Evolutionary conservation across 129 eudicot species (phyloP), one percentile per base, ranked within the genome.

Genomic region (Ambrosia artemisiifolia): DNA sequence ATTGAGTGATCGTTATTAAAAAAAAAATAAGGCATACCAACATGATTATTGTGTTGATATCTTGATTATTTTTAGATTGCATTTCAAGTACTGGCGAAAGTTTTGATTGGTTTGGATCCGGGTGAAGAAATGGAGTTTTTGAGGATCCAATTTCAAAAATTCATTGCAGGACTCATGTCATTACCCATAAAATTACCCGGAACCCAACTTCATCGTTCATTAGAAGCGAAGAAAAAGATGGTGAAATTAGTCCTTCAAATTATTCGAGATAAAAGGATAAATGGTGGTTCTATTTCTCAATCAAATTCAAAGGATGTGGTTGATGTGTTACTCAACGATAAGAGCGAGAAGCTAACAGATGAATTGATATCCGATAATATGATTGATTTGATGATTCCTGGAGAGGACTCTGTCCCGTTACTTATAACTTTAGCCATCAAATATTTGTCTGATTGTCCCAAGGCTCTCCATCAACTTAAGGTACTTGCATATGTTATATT

Each of bases 301-400:
- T 24, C 1, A 24, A 32, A 74, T 13, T 73, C 86, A 34, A 85
- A 74, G 74, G 96, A 94, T 62, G 97, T 90, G 34, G 85, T 77
- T 5, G 97, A 90, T 36, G 96, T 83, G 63, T 78, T 94, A 76
- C 56, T 93, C 30, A 84, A 68, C 42, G 95, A 91, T 50, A 63
- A 69, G 18, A 84, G 88, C 54, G 91, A 82, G 70, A 77, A 82
- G 40, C 76, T 94, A 50, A 82, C 89, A 40, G 96, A 88, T 60
- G 91, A 90, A 7, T 40, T 94, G 38, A 86, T 94, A 63, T 83
- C 95, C 0, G 96, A 90, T 70, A 94, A 94, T 78, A 79, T 94
- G 84, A 85, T 94, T 36, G 98, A 94, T 72, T 84, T 94, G 83
- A 94, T 94, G 98, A 94, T 94, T 79, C 98, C 97, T 5, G 98